These are phyloP conservation scores for Chaetomium fimeti DNA, from an alignment of 495 filamentous ascomycete genomes.

Conservation along the genomic window DNA sequence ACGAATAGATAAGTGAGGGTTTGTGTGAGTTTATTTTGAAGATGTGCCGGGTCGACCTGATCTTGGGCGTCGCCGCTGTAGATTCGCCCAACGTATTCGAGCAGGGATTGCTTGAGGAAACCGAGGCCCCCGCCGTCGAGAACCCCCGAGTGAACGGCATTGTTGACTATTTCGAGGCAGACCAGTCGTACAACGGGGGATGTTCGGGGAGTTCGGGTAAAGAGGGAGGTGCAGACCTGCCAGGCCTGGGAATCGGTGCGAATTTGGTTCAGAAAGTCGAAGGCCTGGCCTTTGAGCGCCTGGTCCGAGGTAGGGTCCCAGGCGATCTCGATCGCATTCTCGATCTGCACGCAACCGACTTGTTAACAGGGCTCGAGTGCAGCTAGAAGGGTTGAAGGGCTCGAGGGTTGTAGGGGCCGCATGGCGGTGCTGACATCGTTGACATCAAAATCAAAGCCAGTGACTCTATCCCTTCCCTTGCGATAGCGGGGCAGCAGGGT, in stretches of 20 bases:
- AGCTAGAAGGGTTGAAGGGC: no score
- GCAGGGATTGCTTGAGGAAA: slow-evolving; percentile 70
- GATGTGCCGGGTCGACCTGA: slow-evolving; percentile 61
- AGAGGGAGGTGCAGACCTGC: slow-evolving; percentile 82
- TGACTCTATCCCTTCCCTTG: slow-evolving; percentile 4
- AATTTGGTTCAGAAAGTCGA: slow-evolving; percentile 81
- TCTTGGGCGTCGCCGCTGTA: slow-evolving; percentile 61
- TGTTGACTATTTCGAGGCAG: slow-evolving; percentile 87
- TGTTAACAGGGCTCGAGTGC: slow-evolving; percentile 2
- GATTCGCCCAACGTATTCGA: slow-evolving; percentile 69
- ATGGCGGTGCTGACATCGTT: no score
- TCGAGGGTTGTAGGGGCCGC: no score
- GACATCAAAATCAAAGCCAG: no score
- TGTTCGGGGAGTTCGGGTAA: slow-evolving; percentile 73
- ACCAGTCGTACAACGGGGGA: slow-evolving; percentile 84
- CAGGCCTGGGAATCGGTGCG: slow-evolving; percentile 74
- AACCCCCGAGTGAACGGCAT: slow-evolving; percentile 71
- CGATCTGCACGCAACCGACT: slow-evolving; percentile 59
- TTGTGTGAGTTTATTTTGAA: slow-evolving; percentile 97
- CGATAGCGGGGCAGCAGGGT: slow-evolving; percentile 18
- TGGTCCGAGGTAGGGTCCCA: slow-evolving; percentile 72
- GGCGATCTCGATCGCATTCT: slow-evolving; percentile 89
- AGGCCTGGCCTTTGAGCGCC: slow-evolving; percentile 76
- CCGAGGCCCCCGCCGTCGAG: slow-evolving; percentile 65
- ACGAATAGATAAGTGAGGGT: slow-evolving; percentile 91